Evolutionary conservation across 495 filamentous ascomycete genomes (phyloP).

Genomic region (Ascobolus immersus): DNA sequence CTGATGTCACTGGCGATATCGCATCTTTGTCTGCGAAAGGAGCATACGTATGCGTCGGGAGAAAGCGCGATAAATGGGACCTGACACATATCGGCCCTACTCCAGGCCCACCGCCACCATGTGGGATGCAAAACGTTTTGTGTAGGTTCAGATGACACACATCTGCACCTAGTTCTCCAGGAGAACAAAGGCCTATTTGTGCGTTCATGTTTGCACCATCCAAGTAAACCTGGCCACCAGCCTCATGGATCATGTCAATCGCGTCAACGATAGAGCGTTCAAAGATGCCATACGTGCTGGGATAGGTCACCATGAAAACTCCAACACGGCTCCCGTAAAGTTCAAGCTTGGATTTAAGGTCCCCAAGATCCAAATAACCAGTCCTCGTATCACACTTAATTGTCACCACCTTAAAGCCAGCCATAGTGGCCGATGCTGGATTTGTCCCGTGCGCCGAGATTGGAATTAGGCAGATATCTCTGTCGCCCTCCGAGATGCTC

Average conservation of each 20-base stretch:
- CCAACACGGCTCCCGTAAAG: constrained; percentile 66
- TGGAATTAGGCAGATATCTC: constrained; percentile 88
- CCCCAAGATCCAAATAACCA: constrained; percentile 71
- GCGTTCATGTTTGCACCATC: constrained; percentile 99
- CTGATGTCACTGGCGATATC: constrained; percentile 54
- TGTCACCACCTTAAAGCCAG: constrained; percentile 84
- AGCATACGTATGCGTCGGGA: constrained; percentile 49
- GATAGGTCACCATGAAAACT: constrained; percentile 97
- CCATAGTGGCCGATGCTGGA: constrained; percentile 89
- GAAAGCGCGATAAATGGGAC: constrained; percentile 46
- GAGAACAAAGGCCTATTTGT: constrained; percentile 89
- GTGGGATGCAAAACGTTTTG: constrained; percentile 98
- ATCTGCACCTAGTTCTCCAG: constrained; percentile 89
- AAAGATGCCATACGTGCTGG: constrained; percentile 89
- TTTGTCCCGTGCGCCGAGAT: constrained; percentile 96
- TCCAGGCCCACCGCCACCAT: constrained; percentile 85
- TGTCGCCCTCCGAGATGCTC: constrained; percentile 32
- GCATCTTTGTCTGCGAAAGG: constrained; percentile 35
- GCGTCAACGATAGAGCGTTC: constrained; percentile 76
- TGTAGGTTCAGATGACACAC: constrained; percentile 96
- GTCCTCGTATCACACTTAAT: constrained; percentile 74
- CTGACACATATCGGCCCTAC: constrained; percentile 91
- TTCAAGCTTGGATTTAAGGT: constrained; percentile 68
- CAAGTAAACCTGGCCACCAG: constrained; percentile 96
- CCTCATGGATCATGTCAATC: constrained; percentile 58